These are phyloP conservation scores for Stemphylium vesicarium DNA, from an alignment of 2,329 filamentous ascomycete species.

Conservation along the genomic window DNA sequence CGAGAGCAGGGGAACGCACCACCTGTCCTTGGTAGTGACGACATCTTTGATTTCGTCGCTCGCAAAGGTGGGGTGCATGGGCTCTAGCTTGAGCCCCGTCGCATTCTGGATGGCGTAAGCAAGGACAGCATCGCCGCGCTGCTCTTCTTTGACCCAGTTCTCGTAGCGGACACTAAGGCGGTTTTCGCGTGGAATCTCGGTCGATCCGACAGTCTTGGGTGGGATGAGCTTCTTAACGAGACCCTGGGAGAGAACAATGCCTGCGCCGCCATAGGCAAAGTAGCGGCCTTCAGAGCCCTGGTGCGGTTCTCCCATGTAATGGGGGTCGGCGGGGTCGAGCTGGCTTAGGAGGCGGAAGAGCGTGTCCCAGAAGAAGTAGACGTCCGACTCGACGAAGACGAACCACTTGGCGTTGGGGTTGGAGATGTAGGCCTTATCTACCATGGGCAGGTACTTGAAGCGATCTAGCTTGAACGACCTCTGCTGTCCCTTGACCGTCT, in stretches of 20 bases:
- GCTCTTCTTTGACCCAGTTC: slow-evolving; percentile 52
- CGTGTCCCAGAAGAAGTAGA: slow-evolving; percentile 50
- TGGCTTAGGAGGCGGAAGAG: slow-evolving; percentile 51
- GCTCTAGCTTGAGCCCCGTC: slow-evolving; percentile 45
- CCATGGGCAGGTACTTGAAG: slow-evolving; percentile 65
- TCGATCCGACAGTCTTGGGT: slow-evolving; percentile 29
- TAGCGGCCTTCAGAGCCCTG: slow-evolving; percentile 38
- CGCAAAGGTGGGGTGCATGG: slow-evolving; percentile 47
- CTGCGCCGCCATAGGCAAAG: slow-evolving; percentile 55
- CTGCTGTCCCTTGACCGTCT: slow-evolving; percentile 54
- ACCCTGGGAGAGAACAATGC: slow-evolving; percentile 55
- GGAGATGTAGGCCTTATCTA: slow-evolving; percentile 56
- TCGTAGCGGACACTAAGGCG: slow-evolving; percentile 42
- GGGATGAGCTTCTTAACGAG: slow-evolving; percentile 58
- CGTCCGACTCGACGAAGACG: slow-evolving; percentile 49
- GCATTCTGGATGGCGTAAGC: slow-evolving; percentile 47
- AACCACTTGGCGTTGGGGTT: slow-evolving; percentile 48
- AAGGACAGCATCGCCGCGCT: slow-evolving; percentile 50
- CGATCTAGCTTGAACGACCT: slow-evolving; percentile 64
- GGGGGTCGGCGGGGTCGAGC: slow-evolving; percentile 44
- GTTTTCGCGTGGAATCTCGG: slow-evolving; percentile 40
- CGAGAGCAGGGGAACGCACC: slow-evolving; percentile 53
- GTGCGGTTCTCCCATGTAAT: slow-evolving; percentile 51
- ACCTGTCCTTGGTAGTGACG: slow-evolving; percentile 47
- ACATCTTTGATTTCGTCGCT: slow-evolving; percentile 59